Evolutionary conservation across 352 stramenopile genomes (phyloP).

Genomic region (Phytopythium ostracodes): DNA sequence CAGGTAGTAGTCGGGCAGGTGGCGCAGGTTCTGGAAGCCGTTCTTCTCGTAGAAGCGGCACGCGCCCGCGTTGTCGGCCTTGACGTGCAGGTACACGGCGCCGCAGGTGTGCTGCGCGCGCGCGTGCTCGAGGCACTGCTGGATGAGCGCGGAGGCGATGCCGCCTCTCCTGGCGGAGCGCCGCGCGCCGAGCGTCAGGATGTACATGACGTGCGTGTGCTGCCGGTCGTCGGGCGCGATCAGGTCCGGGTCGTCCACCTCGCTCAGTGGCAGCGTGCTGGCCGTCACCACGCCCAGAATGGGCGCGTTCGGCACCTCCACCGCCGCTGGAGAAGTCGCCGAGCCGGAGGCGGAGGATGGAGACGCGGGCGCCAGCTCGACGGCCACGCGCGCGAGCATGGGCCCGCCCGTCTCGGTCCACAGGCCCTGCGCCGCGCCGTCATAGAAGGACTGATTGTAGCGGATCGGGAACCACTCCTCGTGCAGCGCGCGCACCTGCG

Average conservation of each 20-base stretch:
- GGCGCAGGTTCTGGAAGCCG: constrained; percentile 91
- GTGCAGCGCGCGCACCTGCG: constrained; percentile 90
- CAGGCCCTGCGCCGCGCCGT: constrained; percentile 77
- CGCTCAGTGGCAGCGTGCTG: constrained; percentile 78
- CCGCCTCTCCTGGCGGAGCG: constrained; percentile 80
- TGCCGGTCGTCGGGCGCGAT: constrained; percentile 47
- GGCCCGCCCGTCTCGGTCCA: constrained; percentile 87
- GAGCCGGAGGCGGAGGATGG: too few species aligned
- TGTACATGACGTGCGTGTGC: constrained; percentile 93
- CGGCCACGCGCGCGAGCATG: constrained; percentile 88
- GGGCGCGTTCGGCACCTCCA: constrained; percentile 10
- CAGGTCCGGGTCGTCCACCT: constrained; percentile 56
- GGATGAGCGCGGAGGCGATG: constrained; percentile 89
- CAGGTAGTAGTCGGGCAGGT: constrained; percentile 90
- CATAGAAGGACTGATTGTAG: constrained; percentile 96
- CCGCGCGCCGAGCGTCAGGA: constrained; percentile 93
- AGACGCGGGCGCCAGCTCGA: constrained; percentile 30
- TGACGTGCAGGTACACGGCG: constrained; percentile 96
- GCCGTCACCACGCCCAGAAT: constrained; percentile 91
- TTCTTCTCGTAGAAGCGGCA: constrained; percentile 97
- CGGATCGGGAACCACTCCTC: constrained; percentile 97
- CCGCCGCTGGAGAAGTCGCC: constrained; percentile 8
- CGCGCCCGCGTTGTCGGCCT: constrained; percentile 92
- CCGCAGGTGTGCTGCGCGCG: constrained; percentile 73
- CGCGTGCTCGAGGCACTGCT: constrained; percentile 87